Evolutionary conservation across 176 grass and related monocot species (phyloP).

Genomic region (Chrysopogon serrulatus): DNA sequence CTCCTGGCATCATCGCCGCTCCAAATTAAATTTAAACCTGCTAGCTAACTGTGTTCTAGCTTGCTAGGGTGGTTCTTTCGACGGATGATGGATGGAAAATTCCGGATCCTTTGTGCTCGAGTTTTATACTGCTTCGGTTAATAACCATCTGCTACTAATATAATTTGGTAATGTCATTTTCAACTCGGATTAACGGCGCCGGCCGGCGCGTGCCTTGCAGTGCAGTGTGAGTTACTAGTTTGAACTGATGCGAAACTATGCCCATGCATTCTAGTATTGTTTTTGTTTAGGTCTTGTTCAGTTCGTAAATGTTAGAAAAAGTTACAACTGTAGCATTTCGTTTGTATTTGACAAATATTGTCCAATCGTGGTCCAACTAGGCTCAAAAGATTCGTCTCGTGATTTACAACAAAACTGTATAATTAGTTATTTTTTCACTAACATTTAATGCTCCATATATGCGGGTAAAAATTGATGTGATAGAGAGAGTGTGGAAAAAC

Average conservation of each 20-base stretch:
- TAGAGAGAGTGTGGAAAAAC: too few species aligned
- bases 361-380: too few species aligned
- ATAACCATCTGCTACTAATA: too few species aligned
- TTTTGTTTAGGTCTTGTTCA: not conserved
- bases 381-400: too few species aligned
- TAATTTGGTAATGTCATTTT: not conserved
- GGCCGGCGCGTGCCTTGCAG: not conserved
- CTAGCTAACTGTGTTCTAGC: not conserved
- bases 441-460: too few species aligned
- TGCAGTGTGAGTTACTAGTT: not conserved
- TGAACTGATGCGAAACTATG: not conserved
- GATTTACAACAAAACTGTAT: too few species aligned
- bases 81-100: not conserved
- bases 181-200: not conserved
- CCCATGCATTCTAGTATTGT: not conserved
- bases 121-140: conserved; percentile 3
- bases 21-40: not conserved
- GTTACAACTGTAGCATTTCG: too few species aligned
- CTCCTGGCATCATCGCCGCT: not conserved
- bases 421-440: too few species aligned
- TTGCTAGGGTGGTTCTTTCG: not conserved
- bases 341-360: too few species aligned
- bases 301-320: too few species aligned
- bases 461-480: too few species aligned
- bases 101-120: not conserved